These are phyloP conservation scores for Geum urbanum DNA, from an alignment of 306 rosid species.

Conservation along the genomic window DNA sequence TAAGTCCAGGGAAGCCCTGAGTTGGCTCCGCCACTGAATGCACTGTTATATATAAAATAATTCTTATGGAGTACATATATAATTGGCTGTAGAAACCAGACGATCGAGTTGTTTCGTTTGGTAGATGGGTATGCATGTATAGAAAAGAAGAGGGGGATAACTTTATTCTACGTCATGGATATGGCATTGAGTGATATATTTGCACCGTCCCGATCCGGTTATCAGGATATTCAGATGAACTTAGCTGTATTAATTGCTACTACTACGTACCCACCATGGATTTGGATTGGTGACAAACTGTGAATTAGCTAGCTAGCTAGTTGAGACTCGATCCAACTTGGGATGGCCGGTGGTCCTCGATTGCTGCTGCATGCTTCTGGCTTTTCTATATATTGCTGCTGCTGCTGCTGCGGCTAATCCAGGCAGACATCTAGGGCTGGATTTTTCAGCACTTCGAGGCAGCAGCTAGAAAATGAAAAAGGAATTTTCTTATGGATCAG, in stretches of 20 bases:
- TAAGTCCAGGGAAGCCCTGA: no score
- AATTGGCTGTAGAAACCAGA: not conserved
- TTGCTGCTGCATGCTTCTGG: not conserved
- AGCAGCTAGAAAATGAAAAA: not conserved
- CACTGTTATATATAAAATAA: no score
- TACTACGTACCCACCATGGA: not conserved
- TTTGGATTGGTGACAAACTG: not conserved
- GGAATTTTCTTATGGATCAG: not conserved
- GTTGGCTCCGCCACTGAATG: no score
- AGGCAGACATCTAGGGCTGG: not conserved
- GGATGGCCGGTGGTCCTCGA: slow-evolving; percentile 23
- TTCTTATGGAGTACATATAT: not conserved
- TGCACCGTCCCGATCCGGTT: not conserved
- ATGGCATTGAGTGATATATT: slow-evolving; percentile 11
- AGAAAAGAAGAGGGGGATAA: not conserved
- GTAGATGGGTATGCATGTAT: not conserved
- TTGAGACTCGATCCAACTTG: no score
- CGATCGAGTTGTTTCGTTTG: not conserved
- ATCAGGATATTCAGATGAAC: not conserved
- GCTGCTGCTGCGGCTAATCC: not conserved
- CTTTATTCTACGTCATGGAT: slow-evolving; percentile 5
- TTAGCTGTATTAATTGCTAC: no score
- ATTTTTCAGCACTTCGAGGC: slow-evolving; percentile 43
- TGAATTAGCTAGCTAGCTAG: not conserved
- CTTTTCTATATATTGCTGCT: not conserved